Percentiles rank a stretch among this genome's conserved stretches.
These are phyloP conservation scores for Odonthalia washingtoniensis DNA, from an alignment of 31 red algal species.

Conservation along the genomic window DNA sequence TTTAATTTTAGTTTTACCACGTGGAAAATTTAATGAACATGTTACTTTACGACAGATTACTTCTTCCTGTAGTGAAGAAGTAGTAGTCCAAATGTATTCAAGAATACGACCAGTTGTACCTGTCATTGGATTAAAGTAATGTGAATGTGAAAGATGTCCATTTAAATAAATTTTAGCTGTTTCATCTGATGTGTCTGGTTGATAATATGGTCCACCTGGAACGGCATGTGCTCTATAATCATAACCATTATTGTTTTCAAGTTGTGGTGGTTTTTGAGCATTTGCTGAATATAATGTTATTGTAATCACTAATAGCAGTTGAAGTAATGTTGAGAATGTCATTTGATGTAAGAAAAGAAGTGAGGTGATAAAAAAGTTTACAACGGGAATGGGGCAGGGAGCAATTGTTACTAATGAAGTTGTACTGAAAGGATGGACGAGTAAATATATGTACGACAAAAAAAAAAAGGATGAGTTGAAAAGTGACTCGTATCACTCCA, in stretches of 20 bases:
- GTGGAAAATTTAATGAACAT: constrained; percentile 44
- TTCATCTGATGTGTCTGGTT: constrained; percentile 44
- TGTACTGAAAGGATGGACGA: too few species aligned
- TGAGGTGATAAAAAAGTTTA: too few species aligned
- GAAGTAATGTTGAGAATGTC: too few species aligned
- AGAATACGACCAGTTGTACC: constrained; percentile 55
- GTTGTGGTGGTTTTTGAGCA: too few species aligned
- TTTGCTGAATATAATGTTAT: too few species aligned
- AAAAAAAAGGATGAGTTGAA: too few species aligned
- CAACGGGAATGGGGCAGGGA: too few species aligned
- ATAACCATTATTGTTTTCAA: constrained; percentile 66
- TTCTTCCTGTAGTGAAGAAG: background rate
- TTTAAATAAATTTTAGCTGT: constrained; percentile 48
- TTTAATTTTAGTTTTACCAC: constrained; percentile 48
- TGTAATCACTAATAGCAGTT: too few species aligned
- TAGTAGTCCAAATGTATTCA: constrained; percentile 49
- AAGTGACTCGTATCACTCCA: too few species aligned
- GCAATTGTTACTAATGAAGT: too few species aligned
- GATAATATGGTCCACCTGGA: constrained; percentile 62
- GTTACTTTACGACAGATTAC: constrained; percentile 27
- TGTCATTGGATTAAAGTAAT: constrained; percentile 72
- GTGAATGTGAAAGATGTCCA: constrained; percentile 69
- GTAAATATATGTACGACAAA: too few species aligned
- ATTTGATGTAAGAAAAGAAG: too few species aligned
- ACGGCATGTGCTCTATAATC: constrained; percentile 81